phyloP scores from a whole-genome alignment of 495 filamentous ascomycete species.

The Wilcoxina mikolae region DNA sequence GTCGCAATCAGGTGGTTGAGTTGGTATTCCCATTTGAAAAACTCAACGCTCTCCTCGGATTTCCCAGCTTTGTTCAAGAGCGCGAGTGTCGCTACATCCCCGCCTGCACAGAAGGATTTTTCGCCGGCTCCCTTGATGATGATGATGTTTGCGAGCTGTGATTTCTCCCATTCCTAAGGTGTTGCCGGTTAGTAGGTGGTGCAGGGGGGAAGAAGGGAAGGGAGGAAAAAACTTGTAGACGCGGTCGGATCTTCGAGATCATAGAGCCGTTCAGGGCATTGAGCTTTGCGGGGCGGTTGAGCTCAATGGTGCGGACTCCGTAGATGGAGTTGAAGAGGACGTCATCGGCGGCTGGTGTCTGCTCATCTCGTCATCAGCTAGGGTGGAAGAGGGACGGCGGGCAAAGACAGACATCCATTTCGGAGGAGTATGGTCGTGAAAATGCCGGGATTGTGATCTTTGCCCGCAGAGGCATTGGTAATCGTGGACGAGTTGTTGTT shows the following conservation, averaged over 20 bases:
- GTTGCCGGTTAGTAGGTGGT: constrained; percentile 1
- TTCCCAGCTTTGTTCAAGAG: constrained; percentile 6
- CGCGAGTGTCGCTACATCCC: constrained; percentile 70
- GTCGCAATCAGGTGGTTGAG: constrained; percentile 94
- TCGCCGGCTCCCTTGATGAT: constrained; percentile 77
- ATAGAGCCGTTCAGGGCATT: constrained; percentile 89
- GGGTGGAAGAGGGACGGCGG: neutral
- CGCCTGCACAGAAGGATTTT: constrained; percentile 82
- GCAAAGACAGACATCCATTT: no score
- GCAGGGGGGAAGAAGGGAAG: neutral
- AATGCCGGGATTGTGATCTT: constrained; percentile 55
- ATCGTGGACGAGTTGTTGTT: constrained; percentile 20
- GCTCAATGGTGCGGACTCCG: constrained; percentile 80
- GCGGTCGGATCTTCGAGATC: constrained; percentile 77
- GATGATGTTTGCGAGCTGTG: constrained; percentile 78
- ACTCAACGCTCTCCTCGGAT: constrained; percentile 34
- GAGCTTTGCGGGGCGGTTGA: constrained; percentile 79
- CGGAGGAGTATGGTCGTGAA: constrained; percentile 28
- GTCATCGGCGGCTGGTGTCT: constrained; percentile 48
- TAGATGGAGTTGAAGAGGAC: constrained; percentile 79
- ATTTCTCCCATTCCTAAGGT: constrained; percentile 74
- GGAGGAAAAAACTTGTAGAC: constrained; percentile 44
- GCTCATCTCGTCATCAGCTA: neutral
- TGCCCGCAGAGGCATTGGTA: constrained; percentile 74
- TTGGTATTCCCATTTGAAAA: constrained; percentile 83